Evolutionary conservation across 2,329 filamentous ascomycete genomes (phyloP).

Genomic region (Lithohypha guttulata): DNA sequence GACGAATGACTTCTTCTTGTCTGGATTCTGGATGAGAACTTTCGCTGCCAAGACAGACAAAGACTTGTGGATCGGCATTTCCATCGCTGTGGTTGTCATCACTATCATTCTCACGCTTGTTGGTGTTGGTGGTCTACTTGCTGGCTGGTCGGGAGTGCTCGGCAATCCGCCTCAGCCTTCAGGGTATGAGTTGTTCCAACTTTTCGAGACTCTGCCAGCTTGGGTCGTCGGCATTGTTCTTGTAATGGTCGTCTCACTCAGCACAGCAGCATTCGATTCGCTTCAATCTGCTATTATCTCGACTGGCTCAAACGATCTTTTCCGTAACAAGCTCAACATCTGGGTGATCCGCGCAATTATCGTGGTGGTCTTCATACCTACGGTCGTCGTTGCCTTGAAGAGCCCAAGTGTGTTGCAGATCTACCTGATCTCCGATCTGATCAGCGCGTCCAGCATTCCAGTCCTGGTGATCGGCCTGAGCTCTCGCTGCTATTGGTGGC

Average conservation of each 20-base stretch:
- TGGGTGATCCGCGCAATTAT: conserved; percentile 62
- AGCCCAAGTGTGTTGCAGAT: conserved; percentile 68
- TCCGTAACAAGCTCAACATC: conserved; percentile 68
- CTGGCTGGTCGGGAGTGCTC: conserved; percentile 64
- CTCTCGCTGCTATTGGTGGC: conserved; percentile 59
- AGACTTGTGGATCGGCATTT: conserved; percentile 64
- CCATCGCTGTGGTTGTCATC: conserved; percentile 54
- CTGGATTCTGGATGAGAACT: conserved; percentile 72
- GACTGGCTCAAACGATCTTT: conserved; percentile 73
- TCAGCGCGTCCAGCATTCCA: conserved; percentile 66
- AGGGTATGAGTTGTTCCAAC: conserved; percentile 62
- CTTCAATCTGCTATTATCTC: conserved; percentile 76
- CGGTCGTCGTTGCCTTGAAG: conserved; percentile 62
- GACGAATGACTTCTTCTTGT: conserved; percentile 80
- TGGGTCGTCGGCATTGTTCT: conserved; percentile 78
- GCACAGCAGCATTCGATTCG: conserved; percentile 68
- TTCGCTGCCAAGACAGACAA: conserved; percentile 69
- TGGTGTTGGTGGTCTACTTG: conserved; percentile 61
- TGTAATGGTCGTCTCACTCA: conserved; percentile 68
- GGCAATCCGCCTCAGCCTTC: conserved; percentile 52
- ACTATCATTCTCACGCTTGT: conserved; percentile 63
- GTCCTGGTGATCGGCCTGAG: conserved; percentile 62
- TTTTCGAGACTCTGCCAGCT: conserved; percentile 59
- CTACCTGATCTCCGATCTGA: conserved; percentile 70
- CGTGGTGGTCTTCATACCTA: conserved; percentile 61